A percentile compares a stretch with the other conserved stretches of the same genome.
Conservation (phyloP, 257 asterid species). For the Solanum commersonii region DNA sequence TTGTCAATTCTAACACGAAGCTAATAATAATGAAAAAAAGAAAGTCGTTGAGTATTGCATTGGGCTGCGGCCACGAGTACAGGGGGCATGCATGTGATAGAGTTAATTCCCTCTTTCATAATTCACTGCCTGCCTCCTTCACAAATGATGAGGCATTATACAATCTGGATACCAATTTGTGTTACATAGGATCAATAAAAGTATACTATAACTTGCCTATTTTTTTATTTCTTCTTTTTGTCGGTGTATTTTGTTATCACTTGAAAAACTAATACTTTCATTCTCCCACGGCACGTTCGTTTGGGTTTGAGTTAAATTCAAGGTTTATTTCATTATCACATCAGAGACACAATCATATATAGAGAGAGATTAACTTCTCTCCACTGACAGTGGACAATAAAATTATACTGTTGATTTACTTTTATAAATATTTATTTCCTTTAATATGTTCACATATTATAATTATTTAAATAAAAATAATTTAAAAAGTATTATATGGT, state of each 20-base stretch:
- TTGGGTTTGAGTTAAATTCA: neutral
- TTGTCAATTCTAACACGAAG: neutral
- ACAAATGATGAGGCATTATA: neutral
- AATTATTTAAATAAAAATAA: too few species aligned
- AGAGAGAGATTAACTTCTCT: too few species aligned
- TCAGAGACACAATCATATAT: neutral
- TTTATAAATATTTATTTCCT: too few species aligned
- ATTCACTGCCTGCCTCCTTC: too few species aligned
- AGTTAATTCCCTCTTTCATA: neutral
- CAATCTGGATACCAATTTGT: neutral
- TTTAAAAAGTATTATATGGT: too few species aligned
- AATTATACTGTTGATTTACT: too few species aligned
- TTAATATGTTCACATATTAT: too few species aligned
- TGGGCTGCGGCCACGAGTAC: constrained; percentile 1
- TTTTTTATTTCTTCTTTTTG: neutral
- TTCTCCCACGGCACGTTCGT: neutral
- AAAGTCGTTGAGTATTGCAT: constrained; percentile 1
- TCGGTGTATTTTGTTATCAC: neutral
- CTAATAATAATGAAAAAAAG: neutral
- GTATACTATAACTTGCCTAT: neutral
- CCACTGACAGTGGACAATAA: too few species aligned
- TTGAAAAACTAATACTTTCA: neutral
- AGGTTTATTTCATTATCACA: neutral
- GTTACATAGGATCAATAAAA: neutral
- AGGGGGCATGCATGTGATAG: constrained; percentile 1